phyloP scores from a whole-genome alignment of 169 alveolate species.

The Plasmodium adleri region DNA sequence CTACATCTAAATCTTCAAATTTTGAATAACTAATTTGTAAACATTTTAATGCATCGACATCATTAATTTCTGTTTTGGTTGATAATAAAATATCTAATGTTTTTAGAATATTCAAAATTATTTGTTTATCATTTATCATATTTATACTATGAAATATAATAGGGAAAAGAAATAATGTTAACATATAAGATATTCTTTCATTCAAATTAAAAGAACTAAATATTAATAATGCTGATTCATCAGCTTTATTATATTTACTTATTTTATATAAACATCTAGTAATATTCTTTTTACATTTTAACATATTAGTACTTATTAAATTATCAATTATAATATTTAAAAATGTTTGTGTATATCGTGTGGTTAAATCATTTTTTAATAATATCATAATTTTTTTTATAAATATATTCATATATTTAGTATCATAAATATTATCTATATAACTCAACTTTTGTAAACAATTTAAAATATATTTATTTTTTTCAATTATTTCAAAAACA shows the following conservation, averaged over 20 bases:
- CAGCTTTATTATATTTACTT: constrained; percentile 72
- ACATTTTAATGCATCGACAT: constrained; percentile 69
- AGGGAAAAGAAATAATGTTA: constrained; percentile 70
- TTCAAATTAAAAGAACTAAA: constrained; percentile 68
- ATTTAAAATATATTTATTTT: constrained; percentile 57
- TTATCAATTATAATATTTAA: constrained; percentile 43
- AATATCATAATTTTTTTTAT: constrained; percentile 67
- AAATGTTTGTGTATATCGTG: constrained; percentile 61
- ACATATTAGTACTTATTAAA: constrained; percentile 46
- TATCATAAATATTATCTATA: constrained; percentile 45
- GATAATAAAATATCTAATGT: constrained; percentile 52
- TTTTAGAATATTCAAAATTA: constrained; percentile 47
- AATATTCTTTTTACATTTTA: constrained; percentile 44
- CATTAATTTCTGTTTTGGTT: constrained; percentile 55
- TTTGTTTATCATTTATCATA: constrained; percentile 64
- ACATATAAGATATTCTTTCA: constrained; percentile 55
- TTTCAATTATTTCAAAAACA: constrained; percentile 43
- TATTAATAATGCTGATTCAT: constrained; percentile 58
- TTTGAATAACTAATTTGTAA: constrained; percentile 61
- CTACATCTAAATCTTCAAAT: constrained; percentile 54
- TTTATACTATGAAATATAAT: constrained; percentile 64
- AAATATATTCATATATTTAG: constrained; percentile 50
- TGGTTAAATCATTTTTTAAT: constrained; percentile 70
- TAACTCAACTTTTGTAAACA: constrained; percentile 61
- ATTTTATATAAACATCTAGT: constrained; percentile 67